These are phyloP conservation scores for Lumnitzera littorea DNA, from an alignment of 345 rosid species.

Conservation along the genomic window DNA sequence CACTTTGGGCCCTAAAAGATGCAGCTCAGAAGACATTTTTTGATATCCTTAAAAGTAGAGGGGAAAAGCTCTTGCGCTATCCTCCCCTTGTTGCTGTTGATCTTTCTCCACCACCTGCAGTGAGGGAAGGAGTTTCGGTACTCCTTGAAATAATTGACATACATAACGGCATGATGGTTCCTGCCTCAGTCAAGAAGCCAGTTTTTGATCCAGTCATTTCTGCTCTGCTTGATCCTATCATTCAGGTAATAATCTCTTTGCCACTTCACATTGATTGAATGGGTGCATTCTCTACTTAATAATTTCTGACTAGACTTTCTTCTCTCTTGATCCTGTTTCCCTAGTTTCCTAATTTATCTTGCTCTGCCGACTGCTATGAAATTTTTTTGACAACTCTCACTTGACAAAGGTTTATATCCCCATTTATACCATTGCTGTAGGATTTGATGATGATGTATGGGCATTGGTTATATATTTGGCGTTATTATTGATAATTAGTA, in stretches of 20 bases:
- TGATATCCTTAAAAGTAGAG: slow-evolving; percentile 80
- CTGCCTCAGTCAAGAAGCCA: slow-evolving; percentile 53
- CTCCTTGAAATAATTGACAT: slow-evolving; percentile 87
- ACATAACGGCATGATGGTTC: slow-evolving; percentile 76
- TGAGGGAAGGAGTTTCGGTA: slow-evolving; percentile 85
- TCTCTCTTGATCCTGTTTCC: no score
- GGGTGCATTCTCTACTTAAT: no score
- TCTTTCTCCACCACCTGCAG: slow-evolving; percentile 94
- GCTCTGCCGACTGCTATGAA: no score
- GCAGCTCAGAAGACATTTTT: slow-evolving; percentile 93
- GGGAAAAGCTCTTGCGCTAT: slow-evolving; percentile 90
- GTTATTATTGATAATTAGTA: no score
- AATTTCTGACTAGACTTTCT: not conserved
- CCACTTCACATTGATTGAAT: not conserved
- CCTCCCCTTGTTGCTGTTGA: slow-evolving; percentile 93
- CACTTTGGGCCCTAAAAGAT: slow-evolving; percentile 79
- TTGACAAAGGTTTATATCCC: no score
- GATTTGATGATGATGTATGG: no score
- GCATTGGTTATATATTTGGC: no score
- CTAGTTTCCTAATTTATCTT: no score
- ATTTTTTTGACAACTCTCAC: no score
- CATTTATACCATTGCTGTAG: no score
- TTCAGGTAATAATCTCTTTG: slow-evolving; percentile 49
- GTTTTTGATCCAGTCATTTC: slow-evolving; percentile 78
- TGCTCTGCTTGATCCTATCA: slow-evolving; percentile 85